Evolutionary conservation across 75 land plant species (phyloP).

Genomic region (Larix kaempferi): DNA sequence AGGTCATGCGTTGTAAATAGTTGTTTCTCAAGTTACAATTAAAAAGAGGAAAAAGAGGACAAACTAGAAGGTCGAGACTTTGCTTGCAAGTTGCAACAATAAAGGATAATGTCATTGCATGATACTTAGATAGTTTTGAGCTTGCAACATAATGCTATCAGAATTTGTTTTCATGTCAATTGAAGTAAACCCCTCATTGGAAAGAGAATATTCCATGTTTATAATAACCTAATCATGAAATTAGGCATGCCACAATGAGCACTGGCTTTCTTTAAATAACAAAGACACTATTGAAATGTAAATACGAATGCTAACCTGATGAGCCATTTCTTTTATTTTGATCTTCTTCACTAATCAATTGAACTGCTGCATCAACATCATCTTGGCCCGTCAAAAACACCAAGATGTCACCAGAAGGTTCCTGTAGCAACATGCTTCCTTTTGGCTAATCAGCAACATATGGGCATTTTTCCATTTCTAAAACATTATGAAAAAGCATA

Average conservation of each 20-base stretch:
- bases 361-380: constrained; percentile 86
- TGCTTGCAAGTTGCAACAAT: not conserved
- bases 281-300: not conserved
- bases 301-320: constrained; percentile 26
- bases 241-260: not conserved
- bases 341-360: constrained; percentile 68
- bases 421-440: constrained; percentile 32
- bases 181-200: not conserved
- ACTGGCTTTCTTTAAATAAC: not conserved
- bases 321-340: constrained; percentile 24
- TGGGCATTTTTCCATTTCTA: not conserved
- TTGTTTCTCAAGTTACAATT: not conserved
- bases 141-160: not conserved
- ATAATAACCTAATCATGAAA: not conserved
- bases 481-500: not conserved
- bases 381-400: constrained; percentile 97
- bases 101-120: not conserved
- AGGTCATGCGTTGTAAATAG: too few relatives aligned
- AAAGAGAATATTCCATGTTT: not conserved
- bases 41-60: not conserved
- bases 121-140: not conserved
- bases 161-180: not conserved
- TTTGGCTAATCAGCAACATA: not conserved
- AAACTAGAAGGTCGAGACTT: not conserved
- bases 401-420: constrained; percentile 80